phyloP scores from a whole-genome alignment of 768 basidiomycete genomes.

The Cystoderma amianthinum region DNA sequence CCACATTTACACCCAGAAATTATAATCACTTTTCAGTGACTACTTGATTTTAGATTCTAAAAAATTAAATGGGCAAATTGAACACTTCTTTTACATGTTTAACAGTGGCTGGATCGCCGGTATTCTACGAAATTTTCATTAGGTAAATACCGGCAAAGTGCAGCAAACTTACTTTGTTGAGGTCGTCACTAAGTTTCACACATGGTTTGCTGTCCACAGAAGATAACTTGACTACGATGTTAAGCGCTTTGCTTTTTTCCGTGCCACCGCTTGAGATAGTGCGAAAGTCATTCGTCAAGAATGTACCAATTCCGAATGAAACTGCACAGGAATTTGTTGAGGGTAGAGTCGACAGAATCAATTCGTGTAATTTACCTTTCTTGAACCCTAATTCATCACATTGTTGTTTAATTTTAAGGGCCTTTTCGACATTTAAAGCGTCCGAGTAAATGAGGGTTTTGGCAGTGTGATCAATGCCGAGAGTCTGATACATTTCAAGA shows the following conservation, averaged over 20 bases:
- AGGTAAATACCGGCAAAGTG: not conserved
- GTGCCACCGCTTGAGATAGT: slow-evolving; percentile 27
- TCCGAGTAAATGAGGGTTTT: slow-evolving; percentile 87
- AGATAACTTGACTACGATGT: slow-evolving; percentile 92
- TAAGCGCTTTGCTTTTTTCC: slow-evolving; percentile 74
- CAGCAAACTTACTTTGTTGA: slow-evolving; percentile 51
- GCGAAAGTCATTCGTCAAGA: slow-evolving; percentile 84
- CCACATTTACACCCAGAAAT: too few species aligned
- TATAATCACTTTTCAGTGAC: too few species aligned
- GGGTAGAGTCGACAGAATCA: slow-evolving; percentile 4
- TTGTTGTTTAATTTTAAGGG: slow-evolving; percentile 61
- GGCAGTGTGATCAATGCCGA: slow-evolving; percentile 59
- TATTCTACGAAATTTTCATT: slow-evolving; percentile 39
- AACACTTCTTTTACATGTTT: slow-evolving; percentile 51
- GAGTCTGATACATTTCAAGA: slow-evolving; percentile 59
- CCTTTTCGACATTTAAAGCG: slow-evolving; percentile 64
- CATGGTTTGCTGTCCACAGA: slow-evolving; percentile 69
- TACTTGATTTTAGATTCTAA: too few species aligned
- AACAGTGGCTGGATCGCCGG: slow-evolving; percentile 57
- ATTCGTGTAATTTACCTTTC: slow-evolving; percentile 29
- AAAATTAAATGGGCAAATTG: slow-evolving; percentile 16
- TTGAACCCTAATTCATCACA: slow-evolving; percentile 68
- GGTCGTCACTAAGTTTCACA: slow-evolving; percentile 92
- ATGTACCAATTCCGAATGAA: slow-evolving; percentile 92
- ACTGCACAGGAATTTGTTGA: slow-evolving; percentile 32